Evolutionary conservation across 306 rosid genomes (phyloP), one percentile per base, ranked within the genome.

Genomic region (Morella rubra): DNA sequence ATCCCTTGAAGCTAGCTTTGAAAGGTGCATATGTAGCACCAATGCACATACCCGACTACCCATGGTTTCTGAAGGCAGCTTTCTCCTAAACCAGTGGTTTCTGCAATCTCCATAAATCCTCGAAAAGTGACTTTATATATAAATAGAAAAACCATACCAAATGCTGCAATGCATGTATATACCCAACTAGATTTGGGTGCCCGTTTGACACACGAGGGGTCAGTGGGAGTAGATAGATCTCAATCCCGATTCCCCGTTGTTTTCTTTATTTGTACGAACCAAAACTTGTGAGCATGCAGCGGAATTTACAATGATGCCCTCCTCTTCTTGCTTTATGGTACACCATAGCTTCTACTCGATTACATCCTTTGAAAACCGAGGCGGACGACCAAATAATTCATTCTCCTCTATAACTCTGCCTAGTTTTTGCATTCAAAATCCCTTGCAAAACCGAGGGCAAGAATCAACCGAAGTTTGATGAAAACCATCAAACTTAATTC

Each of bases 401-500:
- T 27, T 27, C 32, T 27, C 32, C 32, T 27, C 32, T 27, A 27
- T 27, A 27, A 27, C 2, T 27, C 32, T 27, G 32, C 27, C 8
- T 5, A n/a, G 13, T 4, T 6, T 2, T 56, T 56, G 62, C 20
- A 10, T 22, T 3, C 41, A 50, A 37, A 59, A 37, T 51, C 44
- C 40, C 32, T 37, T 40, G 10, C 14, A n/a, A 80, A 81, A 60
- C 27, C 27, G 44, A 53, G 69, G 77, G 11, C 68, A 73, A 80
- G 24, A 75, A 56, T 27, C 32, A 73, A 73, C 59, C 58, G 1
- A 32, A 76, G 76, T 59, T 79, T 78, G 2, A 20, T 74, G 78
- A 78, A 89, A 91, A 90, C 97, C 95, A 88, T 80, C 93, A 81
- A 76, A 83, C 82, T 64, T 77, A 37, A 59, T 24, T 69, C 64